Evolutionary conservation across 2,329 filamentous ascomycete genomes (phyloP), one percentile per base, ranked within the genome.

Genomic region (Arachnomyces sp.): DNA sequence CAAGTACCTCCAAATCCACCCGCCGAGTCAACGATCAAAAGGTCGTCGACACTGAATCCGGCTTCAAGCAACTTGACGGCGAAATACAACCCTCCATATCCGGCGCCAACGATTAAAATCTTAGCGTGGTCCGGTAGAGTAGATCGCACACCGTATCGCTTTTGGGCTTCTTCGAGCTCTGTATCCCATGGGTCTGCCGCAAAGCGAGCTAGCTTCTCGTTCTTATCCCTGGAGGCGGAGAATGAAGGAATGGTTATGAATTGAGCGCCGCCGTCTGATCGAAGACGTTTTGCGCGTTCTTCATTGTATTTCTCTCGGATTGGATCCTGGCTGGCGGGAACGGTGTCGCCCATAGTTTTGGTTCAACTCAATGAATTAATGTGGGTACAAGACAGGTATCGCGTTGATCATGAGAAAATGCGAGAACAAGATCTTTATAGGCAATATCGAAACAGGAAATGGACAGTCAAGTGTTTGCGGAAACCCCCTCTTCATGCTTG

Each of bases 1-100:
- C 44, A 32, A 16, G 15, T 32, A 4, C 69, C 69, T 3, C 70
- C 68, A 50, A 71, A 72, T 4, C 66, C 67, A 3, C 65, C 66
- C 4, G 66, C 68, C 14, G 57, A 59, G 34, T 72, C 69, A 7
- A 69, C 50, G 28, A 71, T 60, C 12, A 57, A 45, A 16, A 71
- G 60, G 34, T 68, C 59, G 4, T 55, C 47, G 7, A 53, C 42
- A 7, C 36, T 44, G 44, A 66, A 52, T 2, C 65, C 64, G 3
- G 57, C 51, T 44, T 68, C 52, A 14, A 68, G 52, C 15, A 70
- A 45, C 2, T 61, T 52, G 1, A 61, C 61, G 4, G 66, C 68
- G 40, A 60, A 61, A 16, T 34, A 34, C 16, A 15, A 9, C 18
- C 14, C 9, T 17, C 9, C 14, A 15, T 18, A 13, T 9, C 18